These are phyloP conservation scores for Aspergillus bertholletiae DNA, from an alignment of 495 filamentous ascomycete species.

Conservation along the genomic window DNA sequence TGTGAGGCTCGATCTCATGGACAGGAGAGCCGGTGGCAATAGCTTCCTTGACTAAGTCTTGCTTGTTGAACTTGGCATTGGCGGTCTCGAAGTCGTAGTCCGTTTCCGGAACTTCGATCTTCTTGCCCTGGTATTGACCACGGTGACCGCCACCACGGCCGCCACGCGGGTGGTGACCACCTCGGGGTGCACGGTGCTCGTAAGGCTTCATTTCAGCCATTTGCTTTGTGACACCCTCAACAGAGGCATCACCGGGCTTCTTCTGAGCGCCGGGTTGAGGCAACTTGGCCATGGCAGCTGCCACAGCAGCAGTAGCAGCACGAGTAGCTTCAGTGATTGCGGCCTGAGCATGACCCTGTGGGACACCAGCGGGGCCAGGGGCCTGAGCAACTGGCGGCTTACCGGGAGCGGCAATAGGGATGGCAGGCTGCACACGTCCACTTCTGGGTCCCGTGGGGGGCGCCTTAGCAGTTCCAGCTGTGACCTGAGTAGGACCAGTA, in stretches of 20 bases:
- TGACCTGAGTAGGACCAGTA: constrained; percentile 45
- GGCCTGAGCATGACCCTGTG: constrained; percentile 30
- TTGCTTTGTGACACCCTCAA: constrained; percentile 79
- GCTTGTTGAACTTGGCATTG: constrained; percentile 98
- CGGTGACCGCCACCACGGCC: constrained; percentile 52
- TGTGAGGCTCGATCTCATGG: constrained; percentile 45
- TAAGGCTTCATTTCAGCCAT: constrained; percentile 84
- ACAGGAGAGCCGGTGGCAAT: constrained; percentile 71
- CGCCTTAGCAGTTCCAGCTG: constrained; percentile 29
- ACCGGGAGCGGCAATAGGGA: constrained; percentile 49
- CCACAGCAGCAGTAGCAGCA: constrained; percentile 80
- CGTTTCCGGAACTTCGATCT: constrained; percentile 80
- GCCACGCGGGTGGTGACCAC: constrained; percentile 49
- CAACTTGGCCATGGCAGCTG: constrained; percentile 84
- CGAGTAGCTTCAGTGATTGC: constrained; percentile 69
- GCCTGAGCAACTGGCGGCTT: constrained; percentile 39
- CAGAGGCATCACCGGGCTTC: constrained; percentile 45
- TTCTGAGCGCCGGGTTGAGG: constrained; percentile 45
- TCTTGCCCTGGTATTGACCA: constrained; percentile 53
- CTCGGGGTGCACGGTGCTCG: constrained; percentile 46
- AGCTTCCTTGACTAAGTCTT: constrained; percentile 88
- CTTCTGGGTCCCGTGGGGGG: constrained; percentile 63
- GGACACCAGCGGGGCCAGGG: constrained; percentile 28
- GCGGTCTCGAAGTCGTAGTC: constrained; percentile 92
- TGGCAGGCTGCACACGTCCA: constrained; percentile 68